phyloP scores from a whole-genome alignment of 805 yeast species.

The Lachancea nothofagi region DNA sequence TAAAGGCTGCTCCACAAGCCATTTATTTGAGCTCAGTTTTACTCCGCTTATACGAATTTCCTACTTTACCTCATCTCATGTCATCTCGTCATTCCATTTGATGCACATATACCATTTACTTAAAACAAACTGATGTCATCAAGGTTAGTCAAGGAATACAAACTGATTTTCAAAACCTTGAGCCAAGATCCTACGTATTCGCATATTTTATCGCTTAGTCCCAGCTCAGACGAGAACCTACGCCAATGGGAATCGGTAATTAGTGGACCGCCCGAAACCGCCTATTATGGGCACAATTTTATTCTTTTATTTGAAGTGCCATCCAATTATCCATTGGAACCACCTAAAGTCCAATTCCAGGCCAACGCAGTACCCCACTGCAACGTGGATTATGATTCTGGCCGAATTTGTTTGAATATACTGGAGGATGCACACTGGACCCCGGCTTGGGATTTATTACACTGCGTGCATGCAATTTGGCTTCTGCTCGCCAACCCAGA shows the following conservation, averaged over 20 bases:
- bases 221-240: conserved; percentile 40
- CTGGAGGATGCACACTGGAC: conserved; percentile 54
- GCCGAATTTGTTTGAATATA: conserved; percentile 68
- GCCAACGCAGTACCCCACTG: conserved; percentile 41
- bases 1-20: not conserved
- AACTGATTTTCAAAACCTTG: conserved; percentile 3
- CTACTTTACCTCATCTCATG: not conserved
- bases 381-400: conserved; percentile 47
- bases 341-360: conserved; percentile 50
- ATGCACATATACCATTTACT: not conserved
- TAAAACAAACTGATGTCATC: conserved; percentile 5
- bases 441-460: conserved; percentile 64
- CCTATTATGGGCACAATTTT: conserved; percentile 51
- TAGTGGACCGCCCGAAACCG: conserved; percentile 47
- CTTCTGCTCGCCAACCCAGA: conserved; percentile 59
- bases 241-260: conserved; percentile 48
- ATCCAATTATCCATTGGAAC: conserved; percentile 47
- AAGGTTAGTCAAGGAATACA: conserved; percentile 11
- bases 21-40: not conserved
- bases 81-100: not conserved
- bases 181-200: conserved; percentile 1
- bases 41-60: not conserved
- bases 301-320: conserved; percentile 42
- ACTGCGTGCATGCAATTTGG: conserved; percentile 52
- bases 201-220: conserved; percentile 32